Evolutionary conservation across 2,329 filamentous ascomycete genomes (phyloP).

Genomic region (Spiromastix sp.): DNA sequence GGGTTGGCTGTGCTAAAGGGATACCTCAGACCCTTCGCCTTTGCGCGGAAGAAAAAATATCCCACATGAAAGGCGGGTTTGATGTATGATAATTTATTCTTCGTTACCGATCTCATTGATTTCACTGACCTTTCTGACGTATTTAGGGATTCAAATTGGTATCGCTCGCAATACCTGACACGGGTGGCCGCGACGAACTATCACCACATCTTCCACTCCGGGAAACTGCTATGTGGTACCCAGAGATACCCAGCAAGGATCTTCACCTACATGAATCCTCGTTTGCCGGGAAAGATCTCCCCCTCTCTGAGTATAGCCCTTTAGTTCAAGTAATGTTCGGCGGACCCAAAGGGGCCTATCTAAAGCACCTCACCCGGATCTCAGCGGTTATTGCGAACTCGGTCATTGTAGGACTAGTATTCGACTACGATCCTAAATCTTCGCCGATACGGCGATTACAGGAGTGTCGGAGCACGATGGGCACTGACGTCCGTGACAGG

Average conservation of each 20-base stretch:
- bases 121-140: background rate
- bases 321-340: slow-evolving; percentile 15
- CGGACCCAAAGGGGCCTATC: slow-evolving; percentile 9
- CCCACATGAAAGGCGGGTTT: slow-evolving; percentile 11
- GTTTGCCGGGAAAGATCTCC: slow-evolving; percentile 7
- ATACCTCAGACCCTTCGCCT: slow-evolving; percentile 12
- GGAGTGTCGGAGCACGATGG: slow-evolving; percentile 6
- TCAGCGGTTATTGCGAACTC: slow-evolving; percentile 9
- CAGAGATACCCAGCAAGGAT: slow-evolving; percentile 9
- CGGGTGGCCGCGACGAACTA: slow-evolving; percentile 7
- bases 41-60: slow-evolving; percentile 11
- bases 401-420: slow-evolving; percentile 12
- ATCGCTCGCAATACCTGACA: slow-evolving; percentile 12
- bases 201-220: slow-evolving; percentile 9
- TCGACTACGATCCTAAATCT: slow-evolving; percentile 9
- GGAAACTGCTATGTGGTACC: slow-evolving; percentile 15
- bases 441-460: slow-evolving; percentile 7
- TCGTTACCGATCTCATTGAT: background rate
- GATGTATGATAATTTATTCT: slow-evolving; percentile 10
- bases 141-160: slow-evolving; percentile 14
- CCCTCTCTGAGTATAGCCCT: slow-evolving; percentile 10
- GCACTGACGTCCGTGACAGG: slow-evolving; percentile 7
- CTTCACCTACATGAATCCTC: slow-evolving; percentile 9
- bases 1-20: slow-evolving; percentile 10
- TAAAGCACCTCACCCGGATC: slow-evolving; percentile 14